Evolutionary conservation across 2,329 filamentous ascomycete species (phyloP).

Genomic region (Scytalidium sp.): DNA sequence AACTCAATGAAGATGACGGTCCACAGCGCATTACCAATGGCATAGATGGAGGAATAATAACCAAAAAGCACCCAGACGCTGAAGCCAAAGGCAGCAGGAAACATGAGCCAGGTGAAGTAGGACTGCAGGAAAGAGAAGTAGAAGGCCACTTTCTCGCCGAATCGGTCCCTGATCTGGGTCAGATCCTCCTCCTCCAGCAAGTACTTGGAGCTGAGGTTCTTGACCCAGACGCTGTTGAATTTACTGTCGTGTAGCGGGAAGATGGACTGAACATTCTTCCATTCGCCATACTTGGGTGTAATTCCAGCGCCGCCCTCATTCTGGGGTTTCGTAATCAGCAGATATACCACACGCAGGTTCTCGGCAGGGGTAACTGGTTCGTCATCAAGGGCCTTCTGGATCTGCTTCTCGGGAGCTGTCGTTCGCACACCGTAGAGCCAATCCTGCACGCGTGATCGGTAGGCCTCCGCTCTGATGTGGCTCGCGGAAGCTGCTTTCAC

Average conservation of each 20-base stretch:
- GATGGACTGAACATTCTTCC: conserved; percentile 69
- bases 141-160: conserved; percentile 83
- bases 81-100: conserved; percentile 76
- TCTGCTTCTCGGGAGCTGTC: conserved; percentile 71
- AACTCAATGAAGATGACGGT: conserved; percentile 88
- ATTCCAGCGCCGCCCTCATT: conserved; percentile 79
- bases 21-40: conserved; percentile 78
- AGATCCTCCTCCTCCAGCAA: conserved; percentile 64
- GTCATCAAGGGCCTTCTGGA: conserved; percentile 61
- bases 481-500: conserved; percentile 73
- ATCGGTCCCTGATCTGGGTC: conserved; percentile 71
- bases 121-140: conserved; percentile 94
- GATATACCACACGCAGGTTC: conserved; percentile 80
- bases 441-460: conserved; percentile 84
- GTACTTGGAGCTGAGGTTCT: conserved; percentile 70
- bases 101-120: conserved; percentile 83
- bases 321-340: conserved; percentile 72
- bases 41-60: conserved; percentile 79
- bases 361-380: conserved; percentile 87
- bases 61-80: conserved; percentile 79
- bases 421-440: conserved; percentile 89
- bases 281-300: conserved; percentile 64
- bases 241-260: conserved; percentile 77
- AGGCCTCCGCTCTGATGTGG: conserved; percentile 76
- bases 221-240: conserved; percentile 75